Base-by-base conservation (phyloP, 108 stramenopile genomes). In the Schizochytrium sp. region DNA sequence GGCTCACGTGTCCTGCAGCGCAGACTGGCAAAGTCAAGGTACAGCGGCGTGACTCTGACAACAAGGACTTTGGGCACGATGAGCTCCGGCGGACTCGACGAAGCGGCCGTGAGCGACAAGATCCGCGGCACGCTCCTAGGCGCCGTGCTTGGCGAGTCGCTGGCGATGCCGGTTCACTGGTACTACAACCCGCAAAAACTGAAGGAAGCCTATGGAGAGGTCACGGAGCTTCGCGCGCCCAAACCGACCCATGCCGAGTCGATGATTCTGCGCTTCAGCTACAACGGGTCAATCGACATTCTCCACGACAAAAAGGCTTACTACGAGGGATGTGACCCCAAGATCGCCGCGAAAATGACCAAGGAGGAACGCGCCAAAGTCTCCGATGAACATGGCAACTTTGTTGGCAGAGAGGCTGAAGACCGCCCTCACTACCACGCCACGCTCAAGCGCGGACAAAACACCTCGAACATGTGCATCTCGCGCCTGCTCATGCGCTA, bases 181-280 rank as follows among this genome's bases (percentile, higher is more conserved):
- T 69, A 69, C 41, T 69, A 69, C 25, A 69, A 69, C 63, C 63
- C 63, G 63, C 63, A 69, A 69, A 69, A 91, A 25, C 28, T 91
- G 1, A 72, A 89, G 44, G 60, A 72, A 5, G 91, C 88, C 23
- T 91, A 91, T 76, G 91, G 91, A 14, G 60, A 91, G 19, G 23
- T 91, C 14, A 58, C 72, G 25, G 88, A 43, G 47, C 88, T 91
- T 8, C 57, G 59, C 28, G 88, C 91, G 4, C 88, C 91, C 23
- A 59, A 55, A 16, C 72, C 88, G 25, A 87, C 58, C 8, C 91
- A 91, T 58, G 71, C 91, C 5, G 91, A 91, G 45, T 89, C 88
- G 51, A 91, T 91, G 91, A 83, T 91, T 25, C 91, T 89, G 57
- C 88, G 91, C 57, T 89, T 91, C 76, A 87, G 87, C 28, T 91